Conservation (phyloP, 805 yeast species). For the Yarrowia divulgata region DNA sequence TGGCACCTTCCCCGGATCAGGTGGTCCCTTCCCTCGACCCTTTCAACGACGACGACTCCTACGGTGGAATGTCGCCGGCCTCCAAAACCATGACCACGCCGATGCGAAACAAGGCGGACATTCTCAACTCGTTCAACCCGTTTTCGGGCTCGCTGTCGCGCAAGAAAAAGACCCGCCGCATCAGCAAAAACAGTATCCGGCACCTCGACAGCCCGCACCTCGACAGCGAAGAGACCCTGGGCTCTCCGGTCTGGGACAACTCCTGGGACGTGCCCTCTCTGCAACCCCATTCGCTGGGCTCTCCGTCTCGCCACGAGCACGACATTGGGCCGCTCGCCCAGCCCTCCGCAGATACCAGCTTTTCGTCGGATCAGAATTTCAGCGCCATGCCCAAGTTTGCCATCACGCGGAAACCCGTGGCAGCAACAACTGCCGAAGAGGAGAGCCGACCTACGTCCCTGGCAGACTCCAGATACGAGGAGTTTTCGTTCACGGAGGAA, state of each 20-base stretch:
- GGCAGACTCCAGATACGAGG: conserved; percentile 29
- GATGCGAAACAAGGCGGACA: conserved; percentile 30
- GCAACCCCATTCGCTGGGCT: conserved; percentile 3
- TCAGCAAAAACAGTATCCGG: conserved; percentile 32
- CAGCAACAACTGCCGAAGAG: background rate
- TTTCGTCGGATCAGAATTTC: conserved; percentile 15
- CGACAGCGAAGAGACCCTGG: conserved; percentile 18
- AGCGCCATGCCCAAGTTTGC: conserved; percentile 25
- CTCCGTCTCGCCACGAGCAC: conserved; percentile 6
- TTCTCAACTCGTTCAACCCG: conserved; percentile 27
- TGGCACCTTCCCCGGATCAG: conserved; percentile 25
- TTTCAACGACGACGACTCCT: no score
- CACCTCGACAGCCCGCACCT: conserved; percentile 34
- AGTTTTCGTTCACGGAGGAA: conserved; percentile 28
- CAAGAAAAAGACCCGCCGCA: conserved; percentile 27
- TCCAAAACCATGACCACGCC: conserved; percentile 27
- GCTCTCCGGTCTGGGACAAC: conserved; percentile 29
- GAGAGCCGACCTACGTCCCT: conserved; percentile 28
- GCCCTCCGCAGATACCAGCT: conserved; percentile 2
- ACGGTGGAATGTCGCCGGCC: conserved; percentile 24
- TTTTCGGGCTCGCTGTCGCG: conserved; percentile 26
- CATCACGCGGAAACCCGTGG: conserved; percentile 14
- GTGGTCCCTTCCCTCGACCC: conserved; percentile 17
- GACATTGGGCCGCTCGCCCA: conserved; percentile 7
- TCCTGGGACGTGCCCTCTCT: conserved; percentile 26